These are phyloP conservation scores for Annulohypoxylon truncatum DNA, from an alignment of 2,329 filamentous ascomycete genomes.

Conservation along the genomic window DNA sequence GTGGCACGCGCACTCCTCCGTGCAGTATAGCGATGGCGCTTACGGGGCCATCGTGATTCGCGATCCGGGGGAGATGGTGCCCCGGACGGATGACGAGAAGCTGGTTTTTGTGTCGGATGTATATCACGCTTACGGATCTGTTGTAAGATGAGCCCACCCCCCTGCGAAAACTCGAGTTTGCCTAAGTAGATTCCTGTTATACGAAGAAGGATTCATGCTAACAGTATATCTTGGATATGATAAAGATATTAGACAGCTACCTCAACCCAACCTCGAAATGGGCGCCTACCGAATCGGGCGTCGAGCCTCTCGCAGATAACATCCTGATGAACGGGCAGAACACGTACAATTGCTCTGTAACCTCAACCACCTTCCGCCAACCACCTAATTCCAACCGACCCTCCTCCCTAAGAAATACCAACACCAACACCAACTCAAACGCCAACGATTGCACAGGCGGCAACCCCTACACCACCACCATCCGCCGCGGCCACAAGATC, in stretches of 20 bases:
- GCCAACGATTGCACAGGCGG: slow-evolving; percentile 48
- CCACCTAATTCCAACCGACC: slow-evolving; percentile 7
- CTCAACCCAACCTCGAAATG: slow-evolving; percentile 51
- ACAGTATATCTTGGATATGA: neutral
- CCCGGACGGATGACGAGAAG: slow-evolving; percentile 50
- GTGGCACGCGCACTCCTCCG: slow-evolving; percentile 72
- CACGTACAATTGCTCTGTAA: slow-evolving; percentile 51
- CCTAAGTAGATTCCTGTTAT: no score
- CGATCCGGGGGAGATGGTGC: slow-evolving; percentile 50
- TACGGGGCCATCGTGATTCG: slow-evolving; percentile 66
- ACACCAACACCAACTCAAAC: neutral
- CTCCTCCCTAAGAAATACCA: neutral
- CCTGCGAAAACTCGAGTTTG: neutral
- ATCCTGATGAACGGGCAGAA: slow-evolving; percentile 56
- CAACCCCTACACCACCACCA: slow-evolving; percentile 48
- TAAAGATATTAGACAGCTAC: slow-evolving; percentile 49
- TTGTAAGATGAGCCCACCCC: slow-evolving; percentile 43
- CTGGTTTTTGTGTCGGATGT: slow-evolving; percentile 55
- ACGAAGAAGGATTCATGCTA: neutral
- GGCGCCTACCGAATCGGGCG: slow-evolving; percentile 51
- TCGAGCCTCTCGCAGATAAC: slow-evolving; percentile 57
- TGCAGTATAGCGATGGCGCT: slow-evolving; percentile 73
- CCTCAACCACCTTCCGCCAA: slow-evolving; percentile 47
- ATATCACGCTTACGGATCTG: slow-evolving; percentile 53
- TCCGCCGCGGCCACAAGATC: slow-evolving; percentile 45